Conservation (phyloP, 176 grass and related monocot genomes). For the Oryza nivara region DNA sequence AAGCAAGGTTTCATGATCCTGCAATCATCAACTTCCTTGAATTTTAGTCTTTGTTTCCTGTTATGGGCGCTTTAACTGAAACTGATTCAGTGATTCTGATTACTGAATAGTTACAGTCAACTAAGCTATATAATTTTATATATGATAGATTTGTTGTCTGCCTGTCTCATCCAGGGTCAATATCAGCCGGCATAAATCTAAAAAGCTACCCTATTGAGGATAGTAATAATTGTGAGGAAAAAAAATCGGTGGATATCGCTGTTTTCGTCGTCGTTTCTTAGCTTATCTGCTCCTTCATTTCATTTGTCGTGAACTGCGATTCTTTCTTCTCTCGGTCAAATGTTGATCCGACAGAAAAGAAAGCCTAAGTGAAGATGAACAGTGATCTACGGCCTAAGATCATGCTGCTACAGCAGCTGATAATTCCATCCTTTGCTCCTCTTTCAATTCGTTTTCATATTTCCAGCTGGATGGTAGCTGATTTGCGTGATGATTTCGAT, state of each 20-base stretch:
- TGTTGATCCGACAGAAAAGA: conserved; percentile 39
- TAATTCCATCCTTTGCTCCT: conserved; percentile 22
- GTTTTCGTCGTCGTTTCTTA: conserved; percentile 22
- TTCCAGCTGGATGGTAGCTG: background rate
- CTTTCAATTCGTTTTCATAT: conserved; percentile 27
- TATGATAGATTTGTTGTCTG: conserved; percentile 37
- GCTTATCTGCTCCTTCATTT: conserved; percentile 12
- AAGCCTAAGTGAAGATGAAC: conserved; percentile 37
- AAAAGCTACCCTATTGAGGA: conserved; percentile 26
- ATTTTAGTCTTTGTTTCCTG: conserved; percentile 12
- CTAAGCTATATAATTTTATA: conserved; percentile 33
- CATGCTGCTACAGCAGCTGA: background rate
- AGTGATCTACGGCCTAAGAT: conserved; percentile 34
- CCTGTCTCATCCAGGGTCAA: conserved; percentile 13
- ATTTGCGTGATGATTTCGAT: conserved; percentile 15
- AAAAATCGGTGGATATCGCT: background rate
- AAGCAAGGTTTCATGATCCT: background rate
- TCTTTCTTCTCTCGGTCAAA: conserved; percentile 34
- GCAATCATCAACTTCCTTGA: background rate
- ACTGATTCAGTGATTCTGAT: conserved; percentile 7
- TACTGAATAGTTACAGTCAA: background rate
- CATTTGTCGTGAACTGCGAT: conserved; percentile 33
- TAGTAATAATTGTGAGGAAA: conserved; percentile 16
- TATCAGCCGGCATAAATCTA: conserved; percentile 29
- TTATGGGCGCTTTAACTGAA: background rate